phyloP scores from a whole-genome alignment of 805 yeast species.

The Wickerhamiella lipophila region DNA sequence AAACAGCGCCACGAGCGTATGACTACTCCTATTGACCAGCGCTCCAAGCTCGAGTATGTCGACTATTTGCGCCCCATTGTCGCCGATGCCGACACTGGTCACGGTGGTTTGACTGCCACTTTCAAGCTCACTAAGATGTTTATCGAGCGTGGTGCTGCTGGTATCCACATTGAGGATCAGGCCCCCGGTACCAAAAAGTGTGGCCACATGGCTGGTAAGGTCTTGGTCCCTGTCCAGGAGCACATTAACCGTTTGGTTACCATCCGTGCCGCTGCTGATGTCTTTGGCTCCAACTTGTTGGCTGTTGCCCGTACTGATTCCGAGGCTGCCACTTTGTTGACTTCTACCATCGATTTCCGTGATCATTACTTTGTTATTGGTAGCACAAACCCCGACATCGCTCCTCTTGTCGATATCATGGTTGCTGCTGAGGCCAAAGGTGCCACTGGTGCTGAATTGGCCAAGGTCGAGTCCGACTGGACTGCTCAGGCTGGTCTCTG shows the following conservation, averaged over 20 bases:
- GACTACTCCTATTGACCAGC: conserved; percentile 45
- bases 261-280: conserved; percentile 89
- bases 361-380: conserved; percentile 91
- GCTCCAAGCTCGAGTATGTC: conserved; percentile 56
- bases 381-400: conserved; percentile 70
- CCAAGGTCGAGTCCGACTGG: conserved; percentile 73
- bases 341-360: conserved; percentile 86
- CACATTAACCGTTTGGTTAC: conserved; percentile 91
- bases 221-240: conserved; percentile 92
- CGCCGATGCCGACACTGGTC: conserved; percentile 98
- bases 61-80: conserved; percentile 90
- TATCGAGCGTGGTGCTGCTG: conserved; percentile 97
- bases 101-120: conserved; percentile 95
- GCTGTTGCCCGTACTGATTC: conserved; percentile 94
- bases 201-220: conserved; percentile 99
- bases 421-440: conserved; percentile 70
- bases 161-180: conserved; percentile 97
- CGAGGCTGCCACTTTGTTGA: conserved; percentile 90
- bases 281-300: conserved; percentile 73
- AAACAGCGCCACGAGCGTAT: conserved; percentile 81
- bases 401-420: conserved; percentile 65
- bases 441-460: conserved; percentile 55
- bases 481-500: conserved; percentile 66
- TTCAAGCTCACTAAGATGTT: conserved; percentile 91
- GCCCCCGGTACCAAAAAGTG: conserved; percentile 98